Percentiles rank a stretch among this genome's conserved stretches.
phyloP scores from a whole-genome alignment of 192 early-diverging fungal genomes.

The Backusella macrospora region DNA sequence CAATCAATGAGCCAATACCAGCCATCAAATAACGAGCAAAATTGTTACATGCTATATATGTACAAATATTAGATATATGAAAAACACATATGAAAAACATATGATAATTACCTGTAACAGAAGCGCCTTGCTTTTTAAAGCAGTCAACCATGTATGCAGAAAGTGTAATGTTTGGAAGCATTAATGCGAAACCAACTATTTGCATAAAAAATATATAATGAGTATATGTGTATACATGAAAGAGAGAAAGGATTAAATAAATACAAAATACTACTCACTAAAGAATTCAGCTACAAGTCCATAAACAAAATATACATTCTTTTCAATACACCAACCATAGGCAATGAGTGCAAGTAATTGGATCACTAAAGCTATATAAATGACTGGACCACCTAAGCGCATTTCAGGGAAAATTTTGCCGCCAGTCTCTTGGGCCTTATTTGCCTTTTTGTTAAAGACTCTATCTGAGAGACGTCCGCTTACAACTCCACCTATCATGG shows the following conservation, averaged over 20 bases:
- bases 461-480: constrained; percentile 32
- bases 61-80: background rate
- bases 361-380: constrained; percentile 22
- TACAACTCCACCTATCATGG: constrained; percentile 27
- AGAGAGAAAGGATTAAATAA: no score
- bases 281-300: constrained; percentile 36
- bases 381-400: constrained; percentile 28
- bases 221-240: background rate
- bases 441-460: constrained; percentile 25
- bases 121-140: constrained; percentile 31
- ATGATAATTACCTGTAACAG: constrained; percentile 32
- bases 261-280: constrained; percentile 18
- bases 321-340: constrained; percentile 40
- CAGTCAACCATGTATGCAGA: constrained; percentile 44
- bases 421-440: constrained; percentile 5
- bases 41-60: constrained; percentile 38
- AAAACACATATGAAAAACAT: background rate
- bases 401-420: constrained; percentile 27
- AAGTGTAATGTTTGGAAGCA: constrained; percentile 37
- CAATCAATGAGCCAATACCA: constrained; percentile 41
- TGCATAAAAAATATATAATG: background rate
- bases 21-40: constrained; percentile 36
- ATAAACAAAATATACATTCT: constrained; percentile 39
- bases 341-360: constrained; percentile 23
- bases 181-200: constrained; percentile 36